phyloP scores from a whole-genome alignment of 2,329 filamentous ascomycete species.

The Colletotrichum agaves region DNA sequence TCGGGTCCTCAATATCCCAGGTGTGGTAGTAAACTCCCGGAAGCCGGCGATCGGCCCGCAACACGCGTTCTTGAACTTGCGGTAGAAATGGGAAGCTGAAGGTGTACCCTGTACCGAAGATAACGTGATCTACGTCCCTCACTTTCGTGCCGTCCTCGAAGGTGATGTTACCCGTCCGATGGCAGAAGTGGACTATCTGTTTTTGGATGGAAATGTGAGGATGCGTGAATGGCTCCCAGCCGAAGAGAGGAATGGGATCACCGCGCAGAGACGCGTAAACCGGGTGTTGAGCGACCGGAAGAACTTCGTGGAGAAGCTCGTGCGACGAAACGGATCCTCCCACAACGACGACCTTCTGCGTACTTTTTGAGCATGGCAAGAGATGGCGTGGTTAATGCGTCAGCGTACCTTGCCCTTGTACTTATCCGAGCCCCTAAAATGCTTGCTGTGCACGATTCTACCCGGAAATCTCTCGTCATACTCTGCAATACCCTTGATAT shows the following conservation, averaged over 20 bases:
- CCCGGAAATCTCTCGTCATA: slow-evolving; percentile 51
- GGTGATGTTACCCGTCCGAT: slow-evolving; percentile 51
- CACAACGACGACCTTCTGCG: slow-evolving; percentile 63
- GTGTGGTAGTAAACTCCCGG: slow-evolving; percentile 51
- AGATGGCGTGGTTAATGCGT: not conserved
- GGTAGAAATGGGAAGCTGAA: slow-evolving; percentile 67
- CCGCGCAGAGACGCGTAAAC: slow-evolving; percentile 60
- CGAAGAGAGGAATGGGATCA: slow-evolving; percentile 61
- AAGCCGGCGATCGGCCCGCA: slow-evolving; percentile 45
- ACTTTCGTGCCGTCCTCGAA: slow-evolving; percentile 63
- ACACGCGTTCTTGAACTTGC: slow-evolving; percentile 57
- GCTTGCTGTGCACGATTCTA: slow-evolving; percentile 53
- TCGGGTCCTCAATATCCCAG: slow-evolving; percentile 49
- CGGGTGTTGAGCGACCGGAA: slow-evolving; percentile 56
- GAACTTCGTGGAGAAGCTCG: slow-evolving; percentile 65
- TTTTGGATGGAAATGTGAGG: slow-evolving; percentile 57
- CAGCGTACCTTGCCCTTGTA: slow-evolving; percentile 39
- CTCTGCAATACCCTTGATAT: slow-evolving; percentile 53
- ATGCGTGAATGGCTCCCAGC: slow-evolving; percentile 66
- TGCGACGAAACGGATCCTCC: slow-evolving; percentile 68
- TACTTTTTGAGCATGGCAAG: not conserved
- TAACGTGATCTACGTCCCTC: slow-evolving; percentile 63
- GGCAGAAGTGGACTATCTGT: slow-evolving; percentile 54
- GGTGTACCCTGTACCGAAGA: slow-evolving; percentile 70
- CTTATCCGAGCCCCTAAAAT: slow-evolving; percentile 47